Evolutionary conservation across 805 yeast species (phyloP), one percentile per base, ranked within the genome.

Genomic region (Ascoidea rubescens): DNA sequence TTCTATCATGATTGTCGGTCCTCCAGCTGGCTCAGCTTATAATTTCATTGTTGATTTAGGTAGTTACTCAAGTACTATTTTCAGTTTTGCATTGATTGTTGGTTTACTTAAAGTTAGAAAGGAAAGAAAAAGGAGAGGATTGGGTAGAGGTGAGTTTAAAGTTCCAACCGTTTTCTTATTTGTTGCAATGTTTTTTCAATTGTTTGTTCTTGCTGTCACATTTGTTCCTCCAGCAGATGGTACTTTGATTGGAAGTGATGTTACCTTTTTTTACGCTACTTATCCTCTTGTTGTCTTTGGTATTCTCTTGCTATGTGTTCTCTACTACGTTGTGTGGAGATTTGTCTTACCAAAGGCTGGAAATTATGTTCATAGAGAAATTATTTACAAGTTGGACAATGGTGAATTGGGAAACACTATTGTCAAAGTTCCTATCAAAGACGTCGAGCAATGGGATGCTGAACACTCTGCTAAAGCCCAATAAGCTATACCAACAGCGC

Each of bases 21-120:
- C 69, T 33, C 75, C 75, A 7, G 72, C 76, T 16, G 77, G 76
- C 50, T 74, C 71, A 57, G 76, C 76, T 51, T 73, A 70, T 61
- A 71, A 72, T 61, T 71, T 73, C 55, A 67, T 72, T 48, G 62
- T 72, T 58, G 71, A 72, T 61, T 68, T 72, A 64, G 70, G 71
- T 55, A 69, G 74, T 6, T 72, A 72, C 59, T 74, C 76, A 49
- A 70, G 71, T 61, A 70, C 71, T 60, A 73, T 72, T 37, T 74
- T 72, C 51, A 71, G 71, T 59, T 64, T 72, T 44, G 65, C 63
- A 37, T 64, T 72, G 42, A 71, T 69, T 12, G 59, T 64, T 51
- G 76, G 75, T 21, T 69, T 66, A 59, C 63, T 67, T 48, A 71
- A 60, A 54, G 56, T 73, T 42, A 68, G 74, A 58, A 63, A 60